Evolutionary conservation across 352 stramenopile genomes (phyloP), one percentile per base, ranked within the genome.

Genomic region (Pythium utonaiense): DNA sequence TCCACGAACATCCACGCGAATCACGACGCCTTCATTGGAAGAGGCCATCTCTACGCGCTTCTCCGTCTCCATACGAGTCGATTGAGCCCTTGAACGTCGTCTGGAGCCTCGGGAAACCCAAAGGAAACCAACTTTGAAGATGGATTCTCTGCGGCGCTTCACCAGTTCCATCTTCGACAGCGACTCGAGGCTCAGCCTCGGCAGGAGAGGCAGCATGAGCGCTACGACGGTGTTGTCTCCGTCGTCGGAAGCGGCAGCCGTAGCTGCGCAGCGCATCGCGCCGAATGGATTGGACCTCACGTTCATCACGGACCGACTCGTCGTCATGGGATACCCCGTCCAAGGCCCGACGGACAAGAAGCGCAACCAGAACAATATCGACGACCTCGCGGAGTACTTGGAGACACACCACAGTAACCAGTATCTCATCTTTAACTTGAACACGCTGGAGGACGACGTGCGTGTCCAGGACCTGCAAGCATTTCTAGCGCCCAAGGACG

Each of bases 341-440:
- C 49, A 77, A 36, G 70, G 55, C 4, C 63, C 80, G 8, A 92
- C 85, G 1, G 73, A 90, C 64, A 88, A 87, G 68, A 88, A 89
- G 54, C 67, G 57, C 31, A 89, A 92, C 52, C 60, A 78, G 33
- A 82, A 88, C 57, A 96, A 95, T 49, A 74, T 69, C 3, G 67
- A 80, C 42, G 83, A 95, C 56, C 69, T 96, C 28, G 80, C 71
- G 21, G 45, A 66, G 25, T 88, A 74, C 60, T 56, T 95, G 19
- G 80, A 93, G 28, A 52, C 60, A 1, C 50, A 73, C n/a, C 71
- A 92, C 66, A 63, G 63, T 33, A 67, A 76, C 24, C 79, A 81
- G 52, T 95, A 86, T 58, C 50, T 95, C 52, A 58, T 95, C n/a
- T 89, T 96, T 61, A 93, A 89, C 56, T 73, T 95, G 16, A 89